Conservation (phyloP, 192 early-diverging fungal genomes). For the Neocallimastix lanati region DNA sequence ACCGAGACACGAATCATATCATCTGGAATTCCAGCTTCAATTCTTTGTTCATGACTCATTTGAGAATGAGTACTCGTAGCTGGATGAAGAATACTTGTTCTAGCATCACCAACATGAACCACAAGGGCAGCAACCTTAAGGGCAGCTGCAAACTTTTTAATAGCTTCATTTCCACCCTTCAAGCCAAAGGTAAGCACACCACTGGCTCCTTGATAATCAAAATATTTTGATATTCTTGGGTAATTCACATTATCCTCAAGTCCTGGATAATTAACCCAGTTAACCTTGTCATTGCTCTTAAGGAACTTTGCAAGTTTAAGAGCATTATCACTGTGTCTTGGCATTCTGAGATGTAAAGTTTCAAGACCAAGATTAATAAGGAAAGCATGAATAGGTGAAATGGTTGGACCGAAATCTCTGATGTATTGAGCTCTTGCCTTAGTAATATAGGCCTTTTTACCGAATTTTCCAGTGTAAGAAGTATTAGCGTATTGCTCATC, state of each 20-base stretch:
- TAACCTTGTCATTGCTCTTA: not conserved
- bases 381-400: not conserved
- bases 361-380: not conserved
- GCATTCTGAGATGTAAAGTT: not conserved
- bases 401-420: not conserved
- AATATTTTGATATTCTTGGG: not conserved
- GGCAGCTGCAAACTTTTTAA: no score
- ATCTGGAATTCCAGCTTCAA: not conserved
- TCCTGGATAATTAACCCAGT: no score
- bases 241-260: not conserved
- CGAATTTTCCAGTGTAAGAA: not conserved
- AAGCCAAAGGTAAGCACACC: constrained; percentile 1
- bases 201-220: not conserved
- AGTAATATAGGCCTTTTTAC: not conserved
- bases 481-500: not conserved
- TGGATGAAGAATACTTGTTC: not conserved
- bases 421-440: not conserved
- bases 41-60: not conserved
- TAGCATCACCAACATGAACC: not conserved
- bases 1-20: not conserved
- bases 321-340: not conserved
- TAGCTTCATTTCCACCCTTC: not conserved
- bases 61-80: not conserved
- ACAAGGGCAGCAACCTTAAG: not conserved
- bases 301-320: not conserved